Base-by-base conservation (phyloP, 2,329 filamentous ascomycete genomes). In the Aspergillus fumigatus region DNA sequence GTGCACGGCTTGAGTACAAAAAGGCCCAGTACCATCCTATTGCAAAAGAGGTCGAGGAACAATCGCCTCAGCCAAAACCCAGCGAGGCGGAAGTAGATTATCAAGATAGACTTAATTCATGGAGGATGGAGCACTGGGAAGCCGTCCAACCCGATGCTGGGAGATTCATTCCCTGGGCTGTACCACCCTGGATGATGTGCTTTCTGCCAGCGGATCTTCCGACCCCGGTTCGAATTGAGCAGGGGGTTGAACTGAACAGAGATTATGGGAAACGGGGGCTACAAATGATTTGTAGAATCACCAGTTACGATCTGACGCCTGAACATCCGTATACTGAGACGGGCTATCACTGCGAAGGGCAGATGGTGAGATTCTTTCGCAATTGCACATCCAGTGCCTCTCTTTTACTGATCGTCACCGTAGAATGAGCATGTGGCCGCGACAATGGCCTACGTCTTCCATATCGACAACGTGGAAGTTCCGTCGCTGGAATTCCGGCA, bases 391-490 rank as follows among this genome's bases (percentile, higher is more conserved):
- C 41, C 2, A 21, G 6, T 10, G n/a, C 2, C 11, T 3, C 19
- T 23, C 14, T 11, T 47, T 7, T 23, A 11, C 43, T 47, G 43
- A 47, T 23, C 21, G 10, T 23, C 19, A 17, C 21, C 10, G 10
- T 47, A 75, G 71, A 88, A 88, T 62, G 86, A 89, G 68, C 82
- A 81, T 59, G 87, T 89, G 40, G 80, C 79, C 60, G 84, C 84
- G 0, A 85, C 84, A 0, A 82, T 85, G 0, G 72, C 88, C 19
- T 86, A 85, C 69, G 85, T 86, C 67, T 84, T 84, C 61, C 82
- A 86, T 57, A 73, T 68, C 48, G 78, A 84, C 0, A 89, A 89
- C 67, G 80, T 88, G 51, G 81, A 80, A 0, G 75, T 80, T 1
- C 78, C 76, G 49, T 65, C 63, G 4, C 75, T 88, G 4, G 70